These are phyloP conservation scores for Clonostachys sp. DNA, from an alignment of 2,329 filamentous ascomycete species.

Conservation along the genomic window DNA sequence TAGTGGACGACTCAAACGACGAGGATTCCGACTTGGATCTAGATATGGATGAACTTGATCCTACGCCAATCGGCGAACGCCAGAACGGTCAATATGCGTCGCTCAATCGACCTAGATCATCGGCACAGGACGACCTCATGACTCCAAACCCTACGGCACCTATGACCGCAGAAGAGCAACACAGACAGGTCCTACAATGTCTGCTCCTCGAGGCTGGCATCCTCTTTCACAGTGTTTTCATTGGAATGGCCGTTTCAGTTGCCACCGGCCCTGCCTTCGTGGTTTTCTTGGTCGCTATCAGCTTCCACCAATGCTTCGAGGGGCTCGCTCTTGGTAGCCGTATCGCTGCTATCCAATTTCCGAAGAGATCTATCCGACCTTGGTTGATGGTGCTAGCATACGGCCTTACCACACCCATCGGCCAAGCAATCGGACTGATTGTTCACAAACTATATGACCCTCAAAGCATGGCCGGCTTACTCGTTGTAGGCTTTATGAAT, in stretches of 20 bases:
- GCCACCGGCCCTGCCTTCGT: conserved; percentile 75
- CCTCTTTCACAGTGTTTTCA: conserved; percentile 80
- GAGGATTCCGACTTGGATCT: conserved; percentile 55
- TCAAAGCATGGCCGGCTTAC: conserved; percentile 66
- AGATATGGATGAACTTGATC: conserved; percentile 57
- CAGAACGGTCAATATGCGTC: conserved; percentile 22
- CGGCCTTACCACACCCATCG: conserved; percentile 73
- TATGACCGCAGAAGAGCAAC: conserved; percentile 49
- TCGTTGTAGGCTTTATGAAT: conserved; percentile 86
- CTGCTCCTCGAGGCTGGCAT: conserved; percentile 79
- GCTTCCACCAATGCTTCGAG: conserved; percentile 85
- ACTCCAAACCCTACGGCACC: neutral
- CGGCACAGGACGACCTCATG: conserved; percentile 4
- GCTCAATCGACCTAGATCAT: conserved; percentile 11
- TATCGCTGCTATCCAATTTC: conserved; percentile 79
- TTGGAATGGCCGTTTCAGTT: conserved; percentile 81
- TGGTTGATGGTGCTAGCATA: conserved; percentile 81
- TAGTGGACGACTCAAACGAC: conserved; percentile 26
- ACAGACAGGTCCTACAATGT: conserved; percentile 70
- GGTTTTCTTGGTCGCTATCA: conserved; percentile 75
- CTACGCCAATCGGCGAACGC: conserved; percentile 17
- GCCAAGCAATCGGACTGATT: conserved; percentile 75
- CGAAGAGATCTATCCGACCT: conserved; percentile 66
- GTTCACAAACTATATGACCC: conserved; percentile 80
- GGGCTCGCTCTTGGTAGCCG: conserved; percentile 80